Evolutionary conservation across 768 basidiomycete genomes (phyloP), one percentile per base, ranked within the genome.

Genomic region (Gyrodon lividus): DNA sequence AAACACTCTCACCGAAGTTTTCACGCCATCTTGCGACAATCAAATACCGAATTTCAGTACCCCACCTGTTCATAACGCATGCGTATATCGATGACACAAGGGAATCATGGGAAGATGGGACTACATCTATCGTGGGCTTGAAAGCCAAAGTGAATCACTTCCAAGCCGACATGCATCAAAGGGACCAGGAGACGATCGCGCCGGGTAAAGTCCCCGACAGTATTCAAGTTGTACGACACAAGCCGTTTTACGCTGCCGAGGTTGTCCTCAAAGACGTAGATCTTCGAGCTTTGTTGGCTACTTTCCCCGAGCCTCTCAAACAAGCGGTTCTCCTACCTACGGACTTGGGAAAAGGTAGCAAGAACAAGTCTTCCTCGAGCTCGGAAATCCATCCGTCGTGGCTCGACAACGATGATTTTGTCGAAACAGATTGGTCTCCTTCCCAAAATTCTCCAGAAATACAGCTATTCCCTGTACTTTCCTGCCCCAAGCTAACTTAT

Each of bases 161-260:
- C 63, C 85, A 88, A 56, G 91, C 88, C 40, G 95, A 98, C 63
- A 79, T 95, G 73, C 95, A 98, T 66, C 94, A 97, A 70, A 79
- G 93, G 45, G 87, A 89, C 54, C 88, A 94, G 71, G 92, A 95
- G 72, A 77, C 79, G 7, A 74, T 73, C 1, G 78, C 84, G 1
- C 72, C 76, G 7, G 83, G 84, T n/a, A 72, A 75, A 46, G 70
- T 77, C 43, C 76, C 83, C 6, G 72, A 81, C 20, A 77, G 79
- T n/a, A 76, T 75, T 17, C 84, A 84, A 62, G 74, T 78, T 4
- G 71, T 83, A 6, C 78, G 81, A 8, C 86, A 87, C 65, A 97
- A 94, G 65, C 81, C 88, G 3, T 91, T 97, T 69, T 90, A 92
- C 62, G 87, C 88, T 3, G 89, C 89, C 33, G 92, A 96, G 67